phyloP scores from a whole-genome alignment of 768 basidiomycete species.

The Amanita jacksonii region DNA sequence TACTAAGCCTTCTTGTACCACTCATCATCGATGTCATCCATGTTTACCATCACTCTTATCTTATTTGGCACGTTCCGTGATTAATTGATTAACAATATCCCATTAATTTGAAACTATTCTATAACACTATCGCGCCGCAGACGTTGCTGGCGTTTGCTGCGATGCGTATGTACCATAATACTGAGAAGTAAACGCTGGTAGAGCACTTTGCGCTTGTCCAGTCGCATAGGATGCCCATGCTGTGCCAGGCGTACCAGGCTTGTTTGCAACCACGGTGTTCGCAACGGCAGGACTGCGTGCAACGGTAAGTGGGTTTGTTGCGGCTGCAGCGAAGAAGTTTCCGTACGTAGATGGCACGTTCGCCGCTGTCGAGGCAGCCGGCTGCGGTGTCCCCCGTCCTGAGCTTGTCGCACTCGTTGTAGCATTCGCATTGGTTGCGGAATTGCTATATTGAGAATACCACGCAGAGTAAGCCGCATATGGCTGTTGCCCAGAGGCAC shows the following conservation, averaged over 20 bases:
- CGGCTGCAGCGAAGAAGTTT: constrained; percentile 15
- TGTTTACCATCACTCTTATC: too few species aligned
- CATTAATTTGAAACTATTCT: constrained; percentile 2
- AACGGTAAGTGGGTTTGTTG: constrained; percentile 3
- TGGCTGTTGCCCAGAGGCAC: constrained; percentile 22
- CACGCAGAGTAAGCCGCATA: constrained; percentile 25
- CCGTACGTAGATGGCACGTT: constrained; percentile 16
- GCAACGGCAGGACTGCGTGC: constrained; percentile 17
- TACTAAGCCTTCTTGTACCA: constrained; percentile 38
- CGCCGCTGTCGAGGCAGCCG: constrained; percentile 14
- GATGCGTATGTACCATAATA: constrained; percentile 15
- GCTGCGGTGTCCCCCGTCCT: constrained; percentile 37
- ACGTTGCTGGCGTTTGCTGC: constrained; percentile 16
- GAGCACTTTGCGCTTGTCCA: constrained; percentile 9
- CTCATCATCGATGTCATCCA: background rate
- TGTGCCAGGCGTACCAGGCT: constrained; percentile 3
- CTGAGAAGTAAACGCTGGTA: constrained; percentile 23
- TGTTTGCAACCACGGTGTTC: constrained; percentile 17
- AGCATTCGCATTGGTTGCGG: constrained; percentile 4
- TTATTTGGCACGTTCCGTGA: constrained; percentile 1
- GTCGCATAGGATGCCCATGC: constrained; percentile 9
- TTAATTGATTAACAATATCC: background rate
- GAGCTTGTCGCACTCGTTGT: constrained; percentile 19
- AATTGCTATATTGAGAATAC: constrained; percentile 23
- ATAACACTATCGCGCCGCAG: constrained; percentile 11